Conservation (phyloP, 371 early-diverging fungal genomes). For the Chytridium lagenaria region DNA sequence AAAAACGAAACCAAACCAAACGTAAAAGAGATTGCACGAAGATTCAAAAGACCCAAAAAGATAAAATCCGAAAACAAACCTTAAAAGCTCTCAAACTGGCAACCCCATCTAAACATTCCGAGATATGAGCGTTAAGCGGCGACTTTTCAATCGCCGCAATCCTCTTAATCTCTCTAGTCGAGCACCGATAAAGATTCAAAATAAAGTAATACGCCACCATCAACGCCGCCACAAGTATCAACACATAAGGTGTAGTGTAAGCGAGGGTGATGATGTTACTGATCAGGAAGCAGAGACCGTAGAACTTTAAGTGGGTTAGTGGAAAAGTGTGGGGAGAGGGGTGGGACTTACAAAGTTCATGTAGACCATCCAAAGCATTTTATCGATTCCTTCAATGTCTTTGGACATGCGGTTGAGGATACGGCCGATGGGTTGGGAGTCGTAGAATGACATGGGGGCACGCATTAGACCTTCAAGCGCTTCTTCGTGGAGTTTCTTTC, state of each 20-base stretch:
- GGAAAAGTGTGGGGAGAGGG: neutral
- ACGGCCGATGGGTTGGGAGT: constrained; percentile 83
- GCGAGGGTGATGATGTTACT: constrained; percentile 20
- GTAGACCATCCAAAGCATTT: neutral
- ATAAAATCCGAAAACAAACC: too few species aligned
- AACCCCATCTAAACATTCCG: constrained; percentile 38
- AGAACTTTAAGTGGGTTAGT: neutral
- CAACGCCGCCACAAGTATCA: too few species aligned
- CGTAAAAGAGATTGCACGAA: too few species aligned
- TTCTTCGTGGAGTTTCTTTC: neutral
- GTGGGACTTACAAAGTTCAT: constrained; percentile 6
- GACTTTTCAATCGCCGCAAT: too few species aligned
- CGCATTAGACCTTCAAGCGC: constrained; percentile 64
- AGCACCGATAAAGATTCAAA: too few species aligned
- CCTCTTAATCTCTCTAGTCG: too few species aligned
- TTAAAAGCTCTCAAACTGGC: constrained; percentile 54
- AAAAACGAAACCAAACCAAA: too few species aligned
- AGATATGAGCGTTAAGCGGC: too few species aligned
- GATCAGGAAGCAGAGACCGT: too few species aligned
- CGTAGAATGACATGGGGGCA: constrained; percentile 81
- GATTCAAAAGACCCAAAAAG: neutral
- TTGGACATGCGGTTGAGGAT: constrained; percentile 79
- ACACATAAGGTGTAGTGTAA: neutral
- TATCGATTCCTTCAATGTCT: constrained; percentile 36
- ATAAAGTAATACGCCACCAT: too few species aligned